Evolutionary conservation across 108 stramenopile species (phyloP), one percentile per base, ranked within the genome.

Genomic region (Schizochytrium sp.): DNA sequence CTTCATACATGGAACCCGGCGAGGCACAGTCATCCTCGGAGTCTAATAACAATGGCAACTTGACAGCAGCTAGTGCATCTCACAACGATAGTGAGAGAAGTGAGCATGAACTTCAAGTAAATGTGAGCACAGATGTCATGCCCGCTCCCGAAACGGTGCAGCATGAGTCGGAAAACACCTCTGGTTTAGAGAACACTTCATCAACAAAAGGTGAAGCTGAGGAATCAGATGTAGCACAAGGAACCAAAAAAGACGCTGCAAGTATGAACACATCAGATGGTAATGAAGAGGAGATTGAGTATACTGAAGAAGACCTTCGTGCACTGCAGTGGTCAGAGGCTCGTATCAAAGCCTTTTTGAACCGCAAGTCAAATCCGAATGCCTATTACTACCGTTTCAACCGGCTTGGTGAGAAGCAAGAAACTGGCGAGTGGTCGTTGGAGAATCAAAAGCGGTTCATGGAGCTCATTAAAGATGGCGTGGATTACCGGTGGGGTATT

Each of bases 401-500:
- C n/a, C 50, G 50, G 5, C 5, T 55, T 5, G 76, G 76, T 53
- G 76, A 83, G 53, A 55, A 83, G 3, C 76, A 83, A 83, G 28
- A 46, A 12, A 83, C 76, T 0, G 76, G 76, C 47, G 76, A 83
- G 28, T 83, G 76, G 76, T 83, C 76, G 15, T 53, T 13, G 28
- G 47, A 49, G 53, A 83, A 83, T 28, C 76, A 83, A 10, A 55
- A 83, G 10, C 76, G 45, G 8, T 83, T 83, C 76, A 83, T 83
- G 76, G 53, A 83, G 15, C 47, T 83, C 47, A 83, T 83, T 53
- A 83, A 83, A 40, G 76, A 83, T 40, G 76, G 76, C 76, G 76
- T 83, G 50, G 76, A 83, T 53, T 83, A 83, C 40, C 76, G 76
- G 28, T 83, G 76, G 76, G 76, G 76, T 53, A 83, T 83, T 19